Evolutionary conservation across 2,329 filamentous ascomycete species (phyloP).

Genomic region (Ophiostoma novo-ulmi): DNA sequence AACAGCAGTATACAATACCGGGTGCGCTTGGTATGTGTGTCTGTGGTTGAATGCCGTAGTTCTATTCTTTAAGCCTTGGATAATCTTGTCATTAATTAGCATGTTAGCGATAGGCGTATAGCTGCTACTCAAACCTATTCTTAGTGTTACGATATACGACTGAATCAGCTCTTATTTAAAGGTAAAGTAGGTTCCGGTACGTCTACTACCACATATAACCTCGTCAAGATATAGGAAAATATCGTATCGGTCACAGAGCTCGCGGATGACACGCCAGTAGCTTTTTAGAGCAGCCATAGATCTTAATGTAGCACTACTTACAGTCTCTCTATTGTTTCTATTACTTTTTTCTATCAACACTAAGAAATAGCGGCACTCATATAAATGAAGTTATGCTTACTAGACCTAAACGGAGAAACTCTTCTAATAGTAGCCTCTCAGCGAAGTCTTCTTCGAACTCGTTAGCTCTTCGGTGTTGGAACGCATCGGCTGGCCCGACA

Average conservation of each 20-base stretch:
- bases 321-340: neutral
- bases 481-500: neutral
- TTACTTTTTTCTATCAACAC: no score
- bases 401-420: neutral
- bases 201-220: neutral
- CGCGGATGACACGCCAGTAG: neutral
- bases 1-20: neutral
- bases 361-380: neutral
- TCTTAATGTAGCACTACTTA: neutral
- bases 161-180: neutral
- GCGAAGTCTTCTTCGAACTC: neutral
- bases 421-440: neutral
- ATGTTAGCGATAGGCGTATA: neutral
- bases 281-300: neutral
- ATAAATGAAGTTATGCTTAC: neutral
- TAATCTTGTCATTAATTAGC: neutral
- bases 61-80: neutral
- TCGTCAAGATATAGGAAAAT: neutral
- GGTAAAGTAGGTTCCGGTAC: neutral
- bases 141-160: neutral
- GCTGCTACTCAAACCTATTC: neutral
- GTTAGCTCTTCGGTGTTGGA: neutral
- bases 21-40: neutral
- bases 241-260: neutral
- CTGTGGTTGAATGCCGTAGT: neutral